A percentile compares a stretch with the other conserved stretches of the same genome.
Conservation (phyloP, 179 eudicot species). For the Silene noctiflora region DNA sequence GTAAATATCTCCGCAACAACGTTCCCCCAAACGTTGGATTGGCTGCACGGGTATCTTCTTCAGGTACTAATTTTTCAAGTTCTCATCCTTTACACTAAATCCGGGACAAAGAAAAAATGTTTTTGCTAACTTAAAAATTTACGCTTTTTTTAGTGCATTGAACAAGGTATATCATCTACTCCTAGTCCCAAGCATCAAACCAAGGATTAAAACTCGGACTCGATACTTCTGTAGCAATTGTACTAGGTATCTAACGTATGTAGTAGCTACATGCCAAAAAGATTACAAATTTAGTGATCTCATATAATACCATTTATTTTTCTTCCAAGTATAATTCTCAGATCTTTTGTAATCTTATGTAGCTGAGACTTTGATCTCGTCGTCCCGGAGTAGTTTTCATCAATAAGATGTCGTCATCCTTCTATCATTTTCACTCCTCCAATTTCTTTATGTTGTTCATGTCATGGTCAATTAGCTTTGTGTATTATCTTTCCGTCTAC, state of each 20-base stretch:
- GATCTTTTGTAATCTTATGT: not conserved
- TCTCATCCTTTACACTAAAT: constrained; percentile 1
- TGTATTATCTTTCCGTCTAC: too few relatives aligned
- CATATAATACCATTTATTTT: not conserved
- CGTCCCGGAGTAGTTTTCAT: constrained; percentile 54
- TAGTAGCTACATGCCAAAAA: too few relatives aligned
- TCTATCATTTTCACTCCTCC: constrained; percentile 33
- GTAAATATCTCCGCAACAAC: constrained; percentile 91
- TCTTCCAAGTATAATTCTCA: not conserved
- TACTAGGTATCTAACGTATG: constrained; percentile 5
- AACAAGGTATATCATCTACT: constrained; percentile 69
- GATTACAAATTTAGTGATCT: not conserved
- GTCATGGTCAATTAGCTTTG: constrained; percentile 29
- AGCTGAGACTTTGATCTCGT: constrained; percentile 36
- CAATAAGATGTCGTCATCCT: constrained; percentile 46
- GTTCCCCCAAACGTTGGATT: constrained; percentile 94
- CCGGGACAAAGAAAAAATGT: not conserved
- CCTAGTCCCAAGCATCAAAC: constrained; percentile 32
- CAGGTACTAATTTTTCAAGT: constrained; percentile 48
- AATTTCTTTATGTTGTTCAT: constrained; percentile 37
- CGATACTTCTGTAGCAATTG: not conserved
- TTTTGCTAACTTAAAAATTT: not conserved
- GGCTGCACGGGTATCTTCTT: constrained; percentile 91
- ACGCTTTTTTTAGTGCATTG: constrained; percentile 57
- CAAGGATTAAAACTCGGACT: constrained; percentile 17